Conservation (phyloP, 2,329 filamentous ascomycete genomes). For the Aspergillus puulaauensis region DNA sequence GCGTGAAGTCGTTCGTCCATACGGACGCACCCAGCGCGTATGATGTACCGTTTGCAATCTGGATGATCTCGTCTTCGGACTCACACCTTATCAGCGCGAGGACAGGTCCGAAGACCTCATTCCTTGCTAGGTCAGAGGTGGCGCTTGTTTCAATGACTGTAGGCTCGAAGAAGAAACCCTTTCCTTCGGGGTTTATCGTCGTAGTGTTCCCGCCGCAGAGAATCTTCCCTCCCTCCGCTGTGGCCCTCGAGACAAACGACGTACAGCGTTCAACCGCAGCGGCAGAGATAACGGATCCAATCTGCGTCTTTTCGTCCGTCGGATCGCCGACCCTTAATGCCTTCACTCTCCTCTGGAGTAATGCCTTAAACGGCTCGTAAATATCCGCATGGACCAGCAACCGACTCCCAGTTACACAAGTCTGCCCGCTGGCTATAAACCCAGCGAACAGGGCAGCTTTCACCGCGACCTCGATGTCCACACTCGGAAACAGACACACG, state of each 20-base stretch:
- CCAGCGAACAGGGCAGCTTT: slow-evolving; percentile 40
- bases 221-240: slow-evolving; percentile 41
- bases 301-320: slow-evolving; percentile 57
- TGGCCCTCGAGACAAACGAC: slow-evolving; percentile 26
- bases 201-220: slow-evolving; percentile 49
- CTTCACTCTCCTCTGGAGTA: slow-evolving; percentile 51
- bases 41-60: slow-evolving; percentile 50
- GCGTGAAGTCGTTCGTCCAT: slow-evolving; percentile 52
- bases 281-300: slow-evolving; percentile 62
- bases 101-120: slow-evolving; percentile 54
- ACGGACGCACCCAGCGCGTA: slow-evolving; percentile 53
- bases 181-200: slow-evolving; percentile 46
- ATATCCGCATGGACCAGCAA: slow-evolving; percentile 52
- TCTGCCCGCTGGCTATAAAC: slow-evolving; percentile 57
- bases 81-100: slow-evolving; percentile 51
- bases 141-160: slow-evolving; percentile 39
- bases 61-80: slow-evolving; percentile 48
- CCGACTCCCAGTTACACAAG: slow-evolving; percentile 56
- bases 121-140: slow-evolving; percentile 26
- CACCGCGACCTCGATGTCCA: slow-evolving; percentile 31
- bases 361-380: slow-evolving; percentile 39
- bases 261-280: slow-evolving; percentile 42
- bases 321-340: slow-evolving; percentile 57
- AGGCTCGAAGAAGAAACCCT: slow-evolving; percentile 52
- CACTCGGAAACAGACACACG: slow-evolving; percentile 33